These are phyloP conservation scores for Hymenoscyphus occultus DNA, from an alignment of 2,329 filamentous ascomycete genomes.

Conservation along the genomic window DNA sequence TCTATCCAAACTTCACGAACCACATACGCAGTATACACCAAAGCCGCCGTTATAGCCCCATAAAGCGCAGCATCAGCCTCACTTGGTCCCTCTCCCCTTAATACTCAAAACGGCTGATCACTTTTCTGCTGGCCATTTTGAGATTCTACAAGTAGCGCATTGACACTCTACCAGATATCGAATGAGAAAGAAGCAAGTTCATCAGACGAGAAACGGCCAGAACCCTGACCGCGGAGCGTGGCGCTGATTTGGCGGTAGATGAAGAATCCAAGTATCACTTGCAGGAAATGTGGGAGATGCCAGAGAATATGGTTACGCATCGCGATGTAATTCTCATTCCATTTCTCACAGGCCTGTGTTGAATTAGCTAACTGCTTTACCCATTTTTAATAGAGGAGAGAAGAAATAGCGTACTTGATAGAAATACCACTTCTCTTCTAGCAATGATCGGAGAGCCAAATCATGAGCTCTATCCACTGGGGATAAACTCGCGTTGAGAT, in stretches of 20 bases:
- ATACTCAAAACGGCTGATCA: conserved; percentile 52
- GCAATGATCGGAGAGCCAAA: conserved; percentile 49
- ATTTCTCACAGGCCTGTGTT: conserved; percentile 48
- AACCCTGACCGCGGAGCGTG: conserved; percentile 56
- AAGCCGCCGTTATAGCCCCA: conserved; percentile 52
- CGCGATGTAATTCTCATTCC: conserved; percentile 56
- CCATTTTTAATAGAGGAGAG: conserved; percentile 2
- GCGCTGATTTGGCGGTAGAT: conserved; percentile 43
- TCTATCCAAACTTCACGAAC: neutral
- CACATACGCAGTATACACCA: conserved; percentile 54
- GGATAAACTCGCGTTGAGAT: conserved; percentile 48
- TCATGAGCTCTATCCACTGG: conserved; percentile 45
- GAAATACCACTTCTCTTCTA: conserved; percentile 62
- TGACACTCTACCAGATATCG: conserved; percentile 55
- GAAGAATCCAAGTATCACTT: conserved; percentile 49
- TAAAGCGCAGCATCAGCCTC: conserved; percentile 57
- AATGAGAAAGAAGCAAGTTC: conserved; percentile 46
- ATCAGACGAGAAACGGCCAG: conserved; percentile 46
- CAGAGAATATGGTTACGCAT: conserved; percentile 53
- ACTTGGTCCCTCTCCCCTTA: conserved; percentile 51
- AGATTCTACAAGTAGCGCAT: conserved; percentile 41
- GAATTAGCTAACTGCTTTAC: neutral
- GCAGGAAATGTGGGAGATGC: conserved; percentile 50
- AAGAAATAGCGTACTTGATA: conserved; percentile 42
- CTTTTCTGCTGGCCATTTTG: conserved; percentile 34